Base-by-base conservation (phyloP, 23 red algal genomes). In the Gracilariopsis chorda region DNA sequence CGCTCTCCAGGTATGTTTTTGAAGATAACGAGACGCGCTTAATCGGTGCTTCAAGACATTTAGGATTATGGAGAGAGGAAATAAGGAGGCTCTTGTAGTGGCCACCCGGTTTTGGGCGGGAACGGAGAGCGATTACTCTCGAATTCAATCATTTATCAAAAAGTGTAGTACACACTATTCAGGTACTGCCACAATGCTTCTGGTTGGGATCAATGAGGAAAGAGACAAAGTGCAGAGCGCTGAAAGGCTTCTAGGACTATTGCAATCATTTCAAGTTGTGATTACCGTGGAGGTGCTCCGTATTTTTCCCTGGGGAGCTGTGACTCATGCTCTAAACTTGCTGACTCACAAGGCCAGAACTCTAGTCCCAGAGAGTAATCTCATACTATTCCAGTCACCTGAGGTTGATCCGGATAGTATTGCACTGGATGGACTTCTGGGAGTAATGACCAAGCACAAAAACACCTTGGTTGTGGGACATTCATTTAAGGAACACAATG, bases 241-340 rank as follows among this genome's bases (percentile, higher is more conserved):
- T 9, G 37, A 44, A 28, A 46, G 28, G n/a, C 37, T 73, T 3
- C 24, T 47, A 45, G 42, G 39, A 46, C 42, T 12, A 25, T 23
- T 8, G 2, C 37, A 46, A 73, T 36, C 42, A 45, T 7, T 23
- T 11, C 36, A 27, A 13, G 23, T 73, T 2, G 0, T 7, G 17
- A 73, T 73, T 21, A 17, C 37, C 24, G n/a, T 73, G 0, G 32
- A 46, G 32, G 32, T 73, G 42, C 7, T 73, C 19, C 67, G 28
- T 23, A 24, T 87, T 48, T 87, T 27, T 41, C 60, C 60, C 3
- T 87, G 82, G 82, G 65, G 65, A 55, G 82, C 60, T 2, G 82
- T 87, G 2, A 87, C 82, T 16, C 62, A 70, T 56, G 82, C 63
- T 35, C 82, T 87, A 3, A 87, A 87, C 61, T 32, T 73, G 49